Evolutionary conservation across 805 yeast species (phyloP).

Genomic region (Candida sphagnicola): DNA sequence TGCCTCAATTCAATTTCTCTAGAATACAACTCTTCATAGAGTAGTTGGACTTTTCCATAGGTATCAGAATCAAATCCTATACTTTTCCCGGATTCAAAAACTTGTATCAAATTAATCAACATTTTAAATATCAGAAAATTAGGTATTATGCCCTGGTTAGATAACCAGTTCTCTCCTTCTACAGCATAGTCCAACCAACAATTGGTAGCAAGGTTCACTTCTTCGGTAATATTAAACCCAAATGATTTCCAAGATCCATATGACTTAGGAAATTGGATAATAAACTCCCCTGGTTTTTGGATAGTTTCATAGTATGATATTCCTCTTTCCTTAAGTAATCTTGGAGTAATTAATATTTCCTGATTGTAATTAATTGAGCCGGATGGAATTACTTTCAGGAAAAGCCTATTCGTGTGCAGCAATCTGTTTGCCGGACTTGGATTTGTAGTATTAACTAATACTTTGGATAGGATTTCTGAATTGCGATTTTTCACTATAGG

Average conservation of each 20-base stretch:
- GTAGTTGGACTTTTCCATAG: slow-evolving; percentile 25
- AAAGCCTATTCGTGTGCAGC: slow-evolving; percentile 21
- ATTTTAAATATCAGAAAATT: slow-evolving; percentile 49
- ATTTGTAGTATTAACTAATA: slow-evolving; percentile 29
- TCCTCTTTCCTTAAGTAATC: slow-evolving; percentile 41
- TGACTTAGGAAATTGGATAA: slow-evolving; percentile 54
- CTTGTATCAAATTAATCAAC: slow-evolving; percentile 43
- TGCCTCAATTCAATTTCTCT: slow-evolving; percentile 44
- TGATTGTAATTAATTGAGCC: slow-evolving; percentile 26
- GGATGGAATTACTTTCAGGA: slow-evolving; percentile 20
- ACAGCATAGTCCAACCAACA: slow-evolving; percentile 51
- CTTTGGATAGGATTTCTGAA: slow-evolving; percentile 20
- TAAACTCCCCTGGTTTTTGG: slow-evolving; percentile 62
- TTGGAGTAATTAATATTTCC: slow-evolving; percentile 49
- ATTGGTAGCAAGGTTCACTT: slow-evolving; percentile 51
- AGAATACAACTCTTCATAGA: slow-evolving; percentile 30
- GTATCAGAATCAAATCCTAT: slow-evolving; percentile 32
- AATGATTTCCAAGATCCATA: slow-evolving; percentile 49
- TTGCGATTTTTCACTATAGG: not conserved
- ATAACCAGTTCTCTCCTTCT: slow-evolving; percentile 50
- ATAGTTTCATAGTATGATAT: slow-evolving; percentile 43
- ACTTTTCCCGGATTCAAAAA: slow-evolving; percentile 29
- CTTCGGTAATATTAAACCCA: slow-evolving; percentile 56
- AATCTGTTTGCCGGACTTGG: slow-evolving; percentile 26
- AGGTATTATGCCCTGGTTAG: slow-evolving; percentile 46